A percentile compares a stretch with the other conserved stretches of the same genome.
phyloP scores from a whole-genome alignment of 768 basidiomycete genomes.

The Kwoniella heveanensis region DNA sequence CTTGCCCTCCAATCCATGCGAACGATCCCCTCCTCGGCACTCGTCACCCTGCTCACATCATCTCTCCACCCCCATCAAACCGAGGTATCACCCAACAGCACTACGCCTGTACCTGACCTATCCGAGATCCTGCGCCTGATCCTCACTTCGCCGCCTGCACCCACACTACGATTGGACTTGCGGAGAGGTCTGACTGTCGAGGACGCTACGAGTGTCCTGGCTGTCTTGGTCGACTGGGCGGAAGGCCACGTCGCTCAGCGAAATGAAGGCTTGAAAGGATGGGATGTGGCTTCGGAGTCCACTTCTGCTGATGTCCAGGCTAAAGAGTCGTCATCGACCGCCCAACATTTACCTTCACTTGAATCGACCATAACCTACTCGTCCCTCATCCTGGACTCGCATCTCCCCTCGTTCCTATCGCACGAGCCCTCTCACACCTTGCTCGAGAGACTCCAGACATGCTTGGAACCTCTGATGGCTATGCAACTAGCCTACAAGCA shows the following conservation, averaged over 20 bases:
- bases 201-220: constrained; percentile 41
- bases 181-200: constrained; percentile 35
- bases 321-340: background rate
- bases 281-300: constrained; percentile 31
- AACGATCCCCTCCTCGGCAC: constrained; percentile 31
- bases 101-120: background rate
- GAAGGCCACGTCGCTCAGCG: constrained; percentile 30
- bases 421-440: constrained; percentile 39
- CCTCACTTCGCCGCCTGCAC: constrained; percentile 35
- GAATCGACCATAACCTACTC: constrained; percentile 36
- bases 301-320: no score
- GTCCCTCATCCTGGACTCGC: constrained; percentile 47
- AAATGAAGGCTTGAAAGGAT: constrained; percentile 22
- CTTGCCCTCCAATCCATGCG: constrained; percentile 21
- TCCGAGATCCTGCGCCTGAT: constrained; percentile 17
- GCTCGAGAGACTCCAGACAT: constrained; percentile 33
- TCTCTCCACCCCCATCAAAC: constrained; percentile 13
- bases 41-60: constrained; percentile 30
- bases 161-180: constrained; percentile 45
- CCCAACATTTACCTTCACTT: constrained; percentile 9
- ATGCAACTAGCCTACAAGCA: constrained; percentile 43
- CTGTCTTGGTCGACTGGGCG: constrained; percentile 36
- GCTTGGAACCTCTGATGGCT: constrained; percentile 35
- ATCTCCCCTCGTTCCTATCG: constrained; percentile 46
- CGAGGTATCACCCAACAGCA: background rate